Percentiles rank a stretch among this genome's conserved stretches.
These are phyloP conservation scores for Zoysia matrella DNA, from an alignment of 202 grass and related monocot species.

Conservation along the genomic window DNA sequence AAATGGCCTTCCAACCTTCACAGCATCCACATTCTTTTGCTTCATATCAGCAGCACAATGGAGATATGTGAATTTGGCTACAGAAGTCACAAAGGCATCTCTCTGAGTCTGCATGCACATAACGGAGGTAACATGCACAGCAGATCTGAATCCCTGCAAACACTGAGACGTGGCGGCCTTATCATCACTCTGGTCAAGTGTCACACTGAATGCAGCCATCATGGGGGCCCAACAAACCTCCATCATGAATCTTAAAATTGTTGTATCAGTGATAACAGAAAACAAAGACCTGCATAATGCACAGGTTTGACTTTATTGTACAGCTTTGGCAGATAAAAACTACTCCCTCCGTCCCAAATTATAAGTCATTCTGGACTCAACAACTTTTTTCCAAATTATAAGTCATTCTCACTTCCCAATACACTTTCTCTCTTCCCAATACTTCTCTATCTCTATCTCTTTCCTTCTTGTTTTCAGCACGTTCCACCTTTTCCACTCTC, in stretches of 20 bases:
- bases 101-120: conserved; percentile 97
- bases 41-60: conserved; percentile 99
- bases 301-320: conserved; percentile 47
- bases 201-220: conserved; percentile 99
- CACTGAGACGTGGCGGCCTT: conserved; percentile 85
- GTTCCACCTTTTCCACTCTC: too few relatives aligned
- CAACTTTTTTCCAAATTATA: too few relatives aligned
- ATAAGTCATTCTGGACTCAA: too few relatives aligned
- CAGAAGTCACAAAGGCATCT: conserved; percentile 98
- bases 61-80: conserved; percentile 98
- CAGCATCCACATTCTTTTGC: conserved; percentile 99
- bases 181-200: conserved; percentile 91
- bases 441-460: too few relatives aligned
- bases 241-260: conserved; percentile 97
- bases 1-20: conserved; percentile 66
- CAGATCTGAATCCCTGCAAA: conserved; percentile 88
- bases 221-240: conserved; percentile 99
- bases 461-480: too few relatives aligned
- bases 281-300: conserved; percentile 75
- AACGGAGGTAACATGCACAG: conserved; percentile 91
- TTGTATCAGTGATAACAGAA: conserved; percentile 84
- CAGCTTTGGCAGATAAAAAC: neutral
- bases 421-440: too few relatives aligned
- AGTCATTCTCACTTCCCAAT: too few relatives aligned
- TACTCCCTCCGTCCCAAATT: too few relatives aligned